Evolutionary conservation across 768 basidiomycete species (phyloP), one percentile per base, ranked within the genome.

Genomic region (Cytidiella melzeri): DNA sequence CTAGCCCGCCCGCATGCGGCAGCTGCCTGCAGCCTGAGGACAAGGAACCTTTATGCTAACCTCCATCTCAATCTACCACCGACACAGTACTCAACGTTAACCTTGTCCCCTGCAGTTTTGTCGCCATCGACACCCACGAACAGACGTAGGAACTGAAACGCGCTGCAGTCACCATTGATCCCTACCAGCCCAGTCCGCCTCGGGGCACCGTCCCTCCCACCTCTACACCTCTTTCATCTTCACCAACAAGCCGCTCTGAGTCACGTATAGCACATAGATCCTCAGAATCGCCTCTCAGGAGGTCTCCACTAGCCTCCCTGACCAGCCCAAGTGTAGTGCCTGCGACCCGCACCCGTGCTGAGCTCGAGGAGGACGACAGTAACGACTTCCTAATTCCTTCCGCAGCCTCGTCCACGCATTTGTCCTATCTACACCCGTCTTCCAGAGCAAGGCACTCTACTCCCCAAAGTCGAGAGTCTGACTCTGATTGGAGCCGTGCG

Each of bases 141-240:
- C 30, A 7, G 52, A 48, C 25, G 52, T 41, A 45, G 46, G 27
- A 48, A 24, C 43, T 28, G 52, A 27, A 21, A 44, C 23, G 21
- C 46, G 34, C 47, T 40, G 63, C 64, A 34, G 70, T 61, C 72
- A 74, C 74, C 73, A 87, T 87, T 84, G 81, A 83, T 82, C 72
- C 83, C 71, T 65, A 72, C 71, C 68, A 73, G 64, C 69, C 74
- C 68, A 69, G 67, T 72, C 66, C 73, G 68, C 63, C 76, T 66
- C 75, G 78, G 83, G 79, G 80, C 70, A 65, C 65, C 61, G 56
- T 68, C 65, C 65, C 63, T 61, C 61, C 67, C 61, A 55, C 62
- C 63, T 62, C 67, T 60, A 48, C 57, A 53, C 64, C 72, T 61
- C 68, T 67, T 59, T 62, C 64, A 52, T 57, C 68, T 59, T 63